Conservation (phyloP, 1,284 basidiomycete species). For the Termitomyces sp. region DNA sequence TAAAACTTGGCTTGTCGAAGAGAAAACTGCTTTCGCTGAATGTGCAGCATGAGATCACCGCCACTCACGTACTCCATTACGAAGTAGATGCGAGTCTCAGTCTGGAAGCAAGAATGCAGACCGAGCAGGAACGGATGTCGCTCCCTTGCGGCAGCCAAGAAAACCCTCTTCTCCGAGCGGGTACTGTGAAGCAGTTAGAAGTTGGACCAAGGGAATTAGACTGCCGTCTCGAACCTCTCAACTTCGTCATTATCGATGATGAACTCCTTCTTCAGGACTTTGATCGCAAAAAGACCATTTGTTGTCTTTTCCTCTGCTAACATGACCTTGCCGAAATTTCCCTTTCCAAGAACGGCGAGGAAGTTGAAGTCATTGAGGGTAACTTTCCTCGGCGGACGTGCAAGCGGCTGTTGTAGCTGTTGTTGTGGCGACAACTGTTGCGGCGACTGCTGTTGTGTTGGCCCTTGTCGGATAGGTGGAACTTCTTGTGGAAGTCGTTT, state of each 20-base stretch:
- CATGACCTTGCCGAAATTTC: slow-evolving; percentile 99
- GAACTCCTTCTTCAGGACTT: slow-evolving; percentile 99
- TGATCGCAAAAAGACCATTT: slow-evolving; percentile 94
- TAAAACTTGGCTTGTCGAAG: slow-evolving; percentile 99
- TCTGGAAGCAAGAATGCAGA: slow-evolving; percentile 99
- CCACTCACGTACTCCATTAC: slow-evolving; percentile 95
- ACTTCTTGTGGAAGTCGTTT: slow-evolving; percentile 32
- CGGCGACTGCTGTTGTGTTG: slow-evolving; percentile 1
- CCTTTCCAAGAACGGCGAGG: slow-evolving; percentile 96
- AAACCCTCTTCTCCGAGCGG: slow-evolving; percentile 98
- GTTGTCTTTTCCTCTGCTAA: slow-evolving; percentile 96
- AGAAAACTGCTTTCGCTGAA: slow-evolving; percentile 91
- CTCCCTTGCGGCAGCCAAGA: slow-evolving; percentile 92
- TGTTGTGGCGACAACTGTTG: slow-evolving; percentile 15
- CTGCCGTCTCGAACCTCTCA: slow-evolving; percentile 67
- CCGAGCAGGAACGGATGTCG: slow-evolving; percentile 97
- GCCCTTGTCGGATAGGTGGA: slow-evolving; percentile 30
- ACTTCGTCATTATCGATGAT: slow-evolving; percentile 99
- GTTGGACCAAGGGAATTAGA: neutral
- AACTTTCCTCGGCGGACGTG: slow-evolving; percentile 71
- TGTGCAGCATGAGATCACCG: slow-evolving; percentile 91
- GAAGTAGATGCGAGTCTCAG: slow-evolving; percentile 96
- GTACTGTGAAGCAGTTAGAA: slow-evolving; percentile 54
- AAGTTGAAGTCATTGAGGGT: slow-evolving; percentile 99
- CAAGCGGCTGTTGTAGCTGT: neutral